phyloP scores from a whole-genome alignment of 345 rosid genomes.

The Mercurialis annua region DNA sequence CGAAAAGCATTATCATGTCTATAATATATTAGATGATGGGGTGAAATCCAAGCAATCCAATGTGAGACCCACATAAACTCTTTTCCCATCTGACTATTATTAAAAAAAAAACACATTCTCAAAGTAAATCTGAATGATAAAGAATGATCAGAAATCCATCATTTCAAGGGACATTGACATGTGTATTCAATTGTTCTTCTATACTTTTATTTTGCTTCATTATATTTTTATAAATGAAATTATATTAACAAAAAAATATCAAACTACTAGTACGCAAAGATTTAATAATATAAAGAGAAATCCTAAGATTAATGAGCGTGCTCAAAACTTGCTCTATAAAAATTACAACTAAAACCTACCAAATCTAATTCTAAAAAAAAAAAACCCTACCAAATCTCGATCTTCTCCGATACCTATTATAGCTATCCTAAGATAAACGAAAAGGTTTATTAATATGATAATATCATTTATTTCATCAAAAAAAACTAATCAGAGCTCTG shows the following conservation, averaged over 20 bases:
- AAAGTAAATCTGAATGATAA: too few relatives aligned
- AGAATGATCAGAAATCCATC: constrained; percentile 3
- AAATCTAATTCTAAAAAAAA: background rate
- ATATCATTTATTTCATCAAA: too few relatives aligned
- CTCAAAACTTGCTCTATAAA: too few relatives aligned
- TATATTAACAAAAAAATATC: background rate
- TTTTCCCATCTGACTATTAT: constrained; percentile 2
- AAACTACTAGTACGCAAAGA: too few relatives aligned
- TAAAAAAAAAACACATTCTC: background rate
- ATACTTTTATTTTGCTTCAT: background rate
- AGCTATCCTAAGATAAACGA: constrained; percentile 19
- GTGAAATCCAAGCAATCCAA: constrained; percentile 77
- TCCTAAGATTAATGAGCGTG: too few relatives aligned
- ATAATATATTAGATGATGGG: too few relatives aligned
- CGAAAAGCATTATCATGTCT: constrained; percentile 8
- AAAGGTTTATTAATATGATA: background rate
- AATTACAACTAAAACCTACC: background rate
- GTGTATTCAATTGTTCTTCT: background rate
- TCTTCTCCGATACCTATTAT: background rate
- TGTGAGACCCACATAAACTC: constrained; percentile 23
- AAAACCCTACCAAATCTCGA: constrained; percentile 1
- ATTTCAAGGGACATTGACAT: constrained; percentile 17
- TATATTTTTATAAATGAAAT: background rate
- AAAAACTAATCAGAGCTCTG: too few relatives aligned
- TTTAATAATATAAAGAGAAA: too few relatives aligned